Base-by-base conservation (phyloP, 164 flowering plant species). In the Magnolia sinica region DNA sequence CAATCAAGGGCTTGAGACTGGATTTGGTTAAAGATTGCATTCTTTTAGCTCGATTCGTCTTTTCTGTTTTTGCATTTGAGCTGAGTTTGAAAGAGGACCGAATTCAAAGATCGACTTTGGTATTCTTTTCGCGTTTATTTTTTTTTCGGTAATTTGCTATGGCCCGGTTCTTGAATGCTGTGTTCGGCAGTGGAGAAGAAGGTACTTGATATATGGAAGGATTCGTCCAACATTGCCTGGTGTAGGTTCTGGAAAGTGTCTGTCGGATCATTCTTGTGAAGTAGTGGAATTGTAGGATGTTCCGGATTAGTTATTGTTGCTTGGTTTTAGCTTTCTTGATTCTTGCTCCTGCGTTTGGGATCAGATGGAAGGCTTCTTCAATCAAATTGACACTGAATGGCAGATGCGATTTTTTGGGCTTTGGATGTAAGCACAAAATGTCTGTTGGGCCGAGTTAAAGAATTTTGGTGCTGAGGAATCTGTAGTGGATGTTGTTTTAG, bases 211-310 rank as follows among this genome's bases (percentile, higher is more conserved):
- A 71, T 84, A 82, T 84, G 84, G 78, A 63, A 74, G 73, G 70
- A n/a, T 49, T 50, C 37, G 19, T n/a, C 24, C 14, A 51, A 16
- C 59, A 13, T 73, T 71, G 22, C 73, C 14, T 51, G 18, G n/a
- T 70, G 75, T 78, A 73, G 82, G 73, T 76, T 78, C 74, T 75
- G 77, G 79, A 73, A 45, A 74, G 59, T 72, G 71, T 51, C 16
- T 68, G 7, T 68, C 55, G 45, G 77, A 55, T 75, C 79, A 71
- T 13, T 55, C 8, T 58, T 79, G 27, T 70, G 71, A 71, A 80
- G 29, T 69, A 45, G 77, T 61, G 70, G 74, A 74, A 52, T 50
- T 82, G 55, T 81, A 85, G 81, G 79, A 85, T 86, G 88, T 78
- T 81, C 83, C 71, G 73, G 79, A 71, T 65, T 29, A 66, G 76